Conservation (phyloP, 73 alveolate genomes). For the Loxodes magnus region DNA sequence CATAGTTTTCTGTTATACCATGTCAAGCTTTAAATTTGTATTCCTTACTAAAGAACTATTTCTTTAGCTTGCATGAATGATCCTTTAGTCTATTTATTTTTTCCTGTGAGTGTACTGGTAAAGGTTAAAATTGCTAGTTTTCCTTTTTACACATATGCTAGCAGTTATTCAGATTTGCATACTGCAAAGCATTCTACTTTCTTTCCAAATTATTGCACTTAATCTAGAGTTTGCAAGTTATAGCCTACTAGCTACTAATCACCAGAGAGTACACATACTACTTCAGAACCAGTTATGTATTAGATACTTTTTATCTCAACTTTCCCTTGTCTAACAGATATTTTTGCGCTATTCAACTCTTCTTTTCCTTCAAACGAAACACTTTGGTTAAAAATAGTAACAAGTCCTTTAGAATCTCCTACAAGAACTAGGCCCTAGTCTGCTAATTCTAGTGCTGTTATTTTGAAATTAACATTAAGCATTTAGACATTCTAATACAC, state of each 20-base stretch:
- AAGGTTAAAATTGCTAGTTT: background rate
- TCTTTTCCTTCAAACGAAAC: no score
- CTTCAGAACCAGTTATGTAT: no score
- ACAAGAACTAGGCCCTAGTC: no score
- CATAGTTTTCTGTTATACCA: conserved; percentile 1
- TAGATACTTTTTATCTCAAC: no score
- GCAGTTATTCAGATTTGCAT: background rate
- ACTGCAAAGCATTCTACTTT: background rate
- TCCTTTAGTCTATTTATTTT: conserved; percentile 2
- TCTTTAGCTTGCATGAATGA: background rate
- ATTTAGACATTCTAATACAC: no score
- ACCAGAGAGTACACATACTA: no score
- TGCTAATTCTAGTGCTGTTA: no score
- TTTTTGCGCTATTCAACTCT: no score
- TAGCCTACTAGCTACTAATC: conserved; percentile 4
- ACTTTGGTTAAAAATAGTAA: no score
- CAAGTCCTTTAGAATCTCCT: no score
- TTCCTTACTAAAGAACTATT: background rate
- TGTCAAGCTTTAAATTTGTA: background rate
- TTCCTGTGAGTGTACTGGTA: background rate
- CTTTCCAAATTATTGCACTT: conserved; percentile 8
- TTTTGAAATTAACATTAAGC: no score
- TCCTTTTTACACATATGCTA: background rate
- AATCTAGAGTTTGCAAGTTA: conserved; percentile 2
- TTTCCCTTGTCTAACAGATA: no score